phyloP scores from a whole-genome alignment of 305 asterid genomes.

The Fraxinus dipetala region DNA sequence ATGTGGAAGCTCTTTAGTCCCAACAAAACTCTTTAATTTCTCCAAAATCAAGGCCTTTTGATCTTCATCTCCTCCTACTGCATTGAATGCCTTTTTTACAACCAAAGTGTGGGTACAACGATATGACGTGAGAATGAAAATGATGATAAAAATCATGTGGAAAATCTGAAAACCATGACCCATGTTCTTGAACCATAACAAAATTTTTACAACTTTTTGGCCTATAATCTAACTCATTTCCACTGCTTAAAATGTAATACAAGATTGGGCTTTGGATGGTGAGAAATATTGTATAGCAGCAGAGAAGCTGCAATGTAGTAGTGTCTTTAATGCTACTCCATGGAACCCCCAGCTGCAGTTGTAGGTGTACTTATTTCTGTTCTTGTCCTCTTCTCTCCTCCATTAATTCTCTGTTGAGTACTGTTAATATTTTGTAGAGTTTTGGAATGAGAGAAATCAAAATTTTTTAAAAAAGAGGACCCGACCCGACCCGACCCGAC shows the following conservation, averaged over 20 bases:
- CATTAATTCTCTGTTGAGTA: constrained; percentile 48
- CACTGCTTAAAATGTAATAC: constrained; percentile 18
- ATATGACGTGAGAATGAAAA: constrained; percentile 49
- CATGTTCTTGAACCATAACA: constrained; percentile 38
- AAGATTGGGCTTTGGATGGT: constrained; percentile 29
- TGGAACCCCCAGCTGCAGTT: constrained; percentile 70
- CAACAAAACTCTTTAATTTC: constrained; percentile 52
- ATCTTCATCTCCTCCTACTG: constrained; percentile 18
- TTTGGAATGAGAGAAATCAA: too few relatives aligned
- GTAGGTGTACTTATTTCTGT: constrained; percentile 52
- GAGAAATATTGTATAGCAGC: constrained; percentile 30
- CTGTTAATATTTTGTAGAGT: constrained; percentile 29
- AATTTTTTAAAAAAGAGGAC: too few relatives aligned
- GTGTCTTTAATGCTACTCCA: constrained; percentile 97
- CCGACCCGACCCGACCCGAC: too few relatives aligned
- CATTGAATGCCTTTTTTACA: constrained; percentile 34
- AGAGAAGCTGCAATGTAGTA: constrained; percentile 28
- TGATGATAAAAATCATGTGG: constrained; percentile 40
- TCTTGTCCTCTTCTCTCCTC: constrained; percentile 36
- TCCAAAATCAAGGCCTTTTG: constrained; percentile 26
- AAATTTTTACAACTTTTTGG: constrained; percentile 30
- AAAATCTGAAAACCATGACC: constrained; percentile 44
- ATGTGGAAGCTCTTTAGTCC: constrained; percentile 25
- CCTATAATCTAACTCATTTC: constrained; percentile 37
- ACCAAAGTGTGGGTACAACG: constrained; percentile 43